Conservation (phyloP, 2,329 filamentous ascomycete species). For the Massarina eburnea region DNA sequence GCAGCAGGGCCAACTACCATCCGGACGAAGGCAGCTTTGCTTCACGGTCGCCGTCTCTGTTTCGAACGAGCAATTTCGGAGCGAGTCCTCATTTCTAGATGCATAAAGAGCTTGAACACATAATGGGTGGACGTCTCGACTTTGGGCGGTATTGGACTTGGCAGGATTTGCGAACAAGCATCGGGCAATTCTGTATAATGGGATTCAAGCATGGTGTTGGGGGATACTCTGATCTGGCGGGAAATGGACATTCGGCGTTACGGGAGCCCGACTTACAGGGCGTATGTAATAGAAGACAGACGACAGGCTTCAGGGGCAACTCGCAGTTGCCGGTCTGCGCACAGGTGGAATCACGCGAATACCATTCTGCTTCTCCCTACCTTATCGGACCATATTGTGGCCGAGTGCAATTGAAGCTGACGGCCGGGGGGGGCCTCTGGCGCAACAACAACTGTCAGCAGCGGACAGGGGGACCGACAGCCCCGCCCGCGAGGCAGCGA, state of each 20-base stretch:
- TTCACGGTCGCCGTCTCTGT: constrained; percentile 10
- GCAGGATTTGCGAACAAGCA: not conserved
- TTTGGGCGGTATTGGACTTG: constrained; percentile 1
- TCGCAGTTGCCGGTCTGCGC: constrained; percentile 8
- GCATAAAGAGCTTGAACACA: not conserved
- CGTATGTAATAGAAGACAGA: too few species aligned
- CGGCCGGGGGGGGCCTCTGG: constrained; percentile 8
- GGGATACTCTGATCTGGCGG: constrained; percentile 9
- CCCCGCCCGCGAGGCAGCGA: not conserved
- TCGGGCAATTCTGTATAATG: not conserved
- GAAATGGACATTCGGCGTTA: constrained; percentile 15
- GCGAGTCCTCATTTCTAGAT: constrained; percentile 12
- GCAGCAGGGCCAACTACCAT: not conserved
- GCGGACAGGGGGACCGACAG: not conserved
- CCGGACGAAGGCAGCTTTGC: constrained; percentile 1
- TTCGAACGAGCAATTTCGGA: constrained; percentile 16
- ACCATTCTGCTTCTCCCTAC: constrained; percentile 5
- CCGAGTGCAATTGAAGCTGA: constrained; percentile 10
- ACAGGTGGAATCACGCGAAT: constrained; percentile 15
- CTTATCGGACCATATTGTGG: constrained; percentile 7
- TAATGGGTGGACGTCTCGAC: not conserved
- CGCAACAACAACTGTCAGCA: constrained; percentile 13
- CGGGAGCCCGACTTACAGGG: not conserved
- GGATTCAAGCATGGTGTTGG: not conserved
- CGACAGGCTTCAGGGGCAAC: constrained; percentile 10